Base-by-base conservation (phyloP, 495 filamentous ascomycete genomes). In the Penicillium longicatenatum region DNA sequence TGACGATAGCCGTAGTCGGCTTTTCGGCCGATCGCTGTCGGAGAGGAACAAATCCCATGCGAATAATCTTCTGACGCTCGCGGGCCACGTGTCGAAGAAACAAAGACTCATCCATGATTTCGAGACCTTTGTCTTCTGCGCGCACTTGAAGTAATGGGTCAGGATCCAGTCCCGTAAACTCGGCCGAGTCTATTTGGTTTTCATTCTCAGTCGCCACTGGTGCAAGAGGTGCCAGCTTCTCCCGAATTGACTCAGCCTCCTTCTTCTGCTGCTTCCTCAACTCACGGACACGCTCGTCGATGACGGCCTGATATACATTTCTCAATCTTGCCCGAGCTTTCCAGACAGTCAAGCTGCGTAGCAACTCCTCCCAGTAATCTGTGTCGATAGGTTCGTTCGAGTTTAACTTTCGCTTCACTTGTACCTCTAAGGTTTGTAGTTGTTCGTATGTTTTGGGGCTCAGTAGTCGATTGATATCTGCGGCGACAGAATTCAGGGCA, bases 321-420 rank as follows among this genome's bases (percentile, higher is more conserved):
- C 88, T 87, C 33, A 98, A 74, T 64, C 89, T 90, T 2, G 93
- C 91, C 66, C 89, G 91, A 6, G 93, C 91, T 73, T 97, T 98
- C 85, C 89, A 97, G 4, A 96, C 86, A 14, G 87, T 78, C 41
- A 98, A 75, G 66, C 88, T 96, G 60, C 87, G 84, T 47, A 98
- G 79, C 3, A 98, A 81, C 64, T 95, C 89, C 62, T 96, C 92
- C 94, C 94, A 98, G 70, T 98, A 98, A 70, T 98, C 94, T 4
- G 88, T 90, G 75, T 98, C 95, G 65, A 98, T 92, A 10, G 90
- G 88, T 68, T 97, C 92, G 60, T 96, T 87, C 12, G 91, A 94
- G 42, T 87, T 80, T 39, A 98, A 71, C 71, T 98, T 98, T 9
- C 76, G 75, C 60, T 82, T 84, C 62, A 98, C 93, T 70, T 97